Evolutionary conservation across 176 grass and related monocot genomes (phyloP).

Genomic region (Typha latifolia): DNA sequence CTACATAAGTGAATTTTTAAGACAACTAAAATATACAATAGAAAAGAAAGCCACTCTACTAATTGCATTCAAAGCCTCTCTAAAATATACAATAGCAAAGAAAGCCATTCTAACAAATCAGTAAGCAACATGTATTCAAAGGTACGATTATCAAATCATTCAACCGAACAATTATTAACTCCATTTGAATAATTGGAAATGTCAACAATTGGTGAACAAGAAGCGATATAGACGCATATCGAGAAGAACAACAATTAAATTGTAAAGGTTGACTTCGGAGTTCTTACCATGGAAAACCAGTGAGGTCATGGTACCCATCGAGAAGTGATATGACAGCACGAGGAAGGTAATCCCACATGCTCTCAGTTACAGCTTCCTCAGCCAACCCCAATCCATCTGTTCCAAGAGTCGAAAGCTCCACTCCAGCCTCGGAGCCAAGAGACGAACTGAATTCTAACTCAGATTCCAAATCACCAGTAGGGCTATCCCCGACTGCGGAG

Average conservation of each 20-base stretch:
- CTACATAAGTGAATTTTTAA: too few species aligned
- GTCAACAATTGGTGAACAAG: not conserved
- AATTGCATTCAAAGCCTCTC: too few species aligned
- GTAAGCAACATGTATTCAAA: too few species aligned
- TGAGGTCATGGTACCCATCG: constrained; percentile 58
- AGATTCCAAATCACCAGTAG: not conserved
- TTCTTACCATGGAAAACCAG: constrained; percentile 73
- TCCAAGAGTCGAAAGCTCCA: constrained; percentile 11
- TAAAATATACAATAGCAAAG: too few species aligned
- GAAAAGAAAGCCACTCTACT: too few species aligned
- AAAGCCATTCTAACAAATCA: too few species aligned
- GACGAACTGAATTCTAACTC: not conserved
- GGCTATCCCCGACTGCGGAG: not conserved
- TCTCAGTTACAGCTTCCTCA: constrained; percentile 18
- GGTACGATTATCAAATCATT: too few species aligned
- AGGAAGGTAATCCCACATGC: constrained; percentile 21
- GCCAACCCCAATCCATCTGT: constrained; percentile 1
- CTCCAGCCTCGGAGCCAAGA: constrained; percentile 5
- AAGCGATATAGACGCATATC: not conserved
- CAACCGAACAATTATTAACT: too few species aligned
- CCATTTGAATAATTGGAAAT: too few species aligned
- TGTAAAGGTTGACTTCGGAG: not conserved
- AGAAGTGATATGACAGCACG: constrained; percentile 25
- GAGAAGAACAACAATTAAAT: not conserved
- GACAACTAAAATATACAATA: too few species aligned